phyloP scores from a whole-genome alignment of 2,329 filamentous ascomycete species.

The Talaromyces piceae region DNA sequence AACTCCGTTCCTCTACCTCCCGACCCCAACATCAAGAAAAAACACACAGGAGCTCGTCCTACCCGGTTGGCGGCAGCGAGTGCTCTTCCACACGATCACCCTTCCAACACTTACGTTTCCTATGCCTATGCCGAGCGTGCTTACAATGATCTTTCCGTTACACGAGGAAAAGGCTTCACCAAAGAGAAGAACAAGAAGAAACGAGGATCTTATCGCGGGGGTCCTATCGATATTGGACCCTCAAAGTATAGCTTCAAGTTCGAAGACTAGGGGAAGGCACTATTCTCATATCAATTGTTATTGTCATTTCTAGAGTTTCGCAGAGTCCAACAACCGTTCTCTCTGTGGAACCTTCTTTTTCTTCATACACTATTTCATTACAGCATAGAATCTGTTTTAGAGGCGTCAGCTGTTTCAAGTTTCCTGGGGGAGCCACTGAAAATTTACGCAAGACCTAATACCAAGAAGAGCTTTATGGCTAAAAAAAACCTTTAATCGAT shows the following conservation, averaged over 20 bases:
- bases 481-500: too few species aligned
- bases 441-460: too few species aligned
- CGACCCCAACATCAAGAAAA: slow-evolving; percentile 22
- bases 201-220: slow-evolving; percentile 82
- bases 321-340: too few species aligned
- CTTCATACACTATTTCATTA: too few species aligned
- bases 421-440: too few species aligned
- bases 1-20: slow-evolving; percentile 15
- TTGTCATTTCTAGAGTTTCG: too few species aligned
- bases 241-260: slow-evolving; percentile 83
- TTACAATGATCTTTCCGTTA: slow-evolving; percentile 79
- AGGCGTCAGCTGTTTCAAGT: too few species aligned
- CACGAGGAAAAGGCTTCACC: slow-evolving; percentile 92
- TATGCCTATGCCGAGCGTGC: slow-evolving; percentile 88
- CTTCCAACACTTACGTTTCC: slow-evolving; percentile 72
- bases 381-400: too few species aligned
- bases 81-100: slow-evolving; percentile 59
- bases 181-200: slow-evolving; percentile 99
- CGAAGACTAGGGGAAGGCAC: slow-evolving; percentile 57
- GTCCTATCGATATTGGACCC: slow-evolving; percentile 71
- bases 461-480: too few species aligned
- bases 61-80: slow-evolving; percentile 71
- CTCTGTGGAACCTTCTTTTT: too few species aligned
- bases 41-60: slow-evolving; percentile 47
- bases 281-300: too few species aligned